Percentiles rank a stretch among this genome's conserved stretches.
These are phyloP conservation scores for Aureobasidium sp. DNA, from an alignment of 2,329 filamentous ascomycete genomes.

Conservation along the genomic window DNA sequence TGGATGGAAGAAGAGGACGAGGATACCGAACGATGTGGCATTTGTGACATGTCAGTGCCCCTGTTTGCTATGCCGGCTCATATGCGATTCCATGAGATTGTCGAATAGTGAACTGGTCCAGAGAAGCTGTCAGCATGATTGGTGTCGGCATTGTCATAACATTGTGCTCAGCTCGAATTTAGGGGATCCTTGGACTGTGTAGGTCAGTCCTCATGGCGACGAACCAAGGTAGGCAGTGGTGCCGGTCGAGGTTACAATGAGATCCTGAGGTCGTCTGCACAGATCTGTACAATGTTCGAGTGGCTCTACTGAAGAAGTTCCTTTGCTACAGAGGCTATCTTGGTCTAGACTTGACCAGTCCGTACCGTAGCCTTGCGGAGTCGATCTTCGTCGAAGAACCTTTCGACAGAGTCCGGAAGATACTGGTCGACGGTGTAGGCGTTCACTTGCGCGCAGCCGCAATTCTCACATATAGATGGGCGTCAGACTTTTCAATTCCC, in stretches of 20 bases:
- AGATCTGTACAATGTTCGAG: not conserved
- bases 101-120: not conserved
- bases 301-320: not conserved
- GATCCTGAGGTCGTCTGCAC: not conserved
- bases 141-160: too few relatives aligned
- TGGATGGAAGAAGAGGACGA: conserved; percentile 10
- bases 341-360: not conserved
- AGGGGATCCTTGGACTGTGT: not conserved
- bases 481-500: not conserved
- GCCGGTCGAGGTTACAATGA: not conserved
- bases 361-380: not conserved
- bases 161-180: not conserved
- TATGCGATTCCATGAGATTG: conserved; percentile 39
- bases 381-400: too few relatives aligned
- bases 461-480: not conserved
- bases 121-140: not conserved
- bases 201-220: too few relatives aligned
- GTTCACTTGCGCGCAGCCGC: not conserved
- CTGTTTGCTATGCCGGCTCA: conserved; percentile 52
- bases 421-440: not conserved
- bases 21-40: conserved; percentile 32
- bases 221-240: not conserved
- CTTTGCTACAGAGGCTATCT: not conserved
- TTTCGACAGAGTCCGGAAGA: not conserved
- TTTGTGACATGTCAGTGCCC: conserved; percentile 48